Evolutionary conservation across 2,329 filamentous ascomycete genomes (phyloP).

Genomic region (Saccharata proteae): DNA sequence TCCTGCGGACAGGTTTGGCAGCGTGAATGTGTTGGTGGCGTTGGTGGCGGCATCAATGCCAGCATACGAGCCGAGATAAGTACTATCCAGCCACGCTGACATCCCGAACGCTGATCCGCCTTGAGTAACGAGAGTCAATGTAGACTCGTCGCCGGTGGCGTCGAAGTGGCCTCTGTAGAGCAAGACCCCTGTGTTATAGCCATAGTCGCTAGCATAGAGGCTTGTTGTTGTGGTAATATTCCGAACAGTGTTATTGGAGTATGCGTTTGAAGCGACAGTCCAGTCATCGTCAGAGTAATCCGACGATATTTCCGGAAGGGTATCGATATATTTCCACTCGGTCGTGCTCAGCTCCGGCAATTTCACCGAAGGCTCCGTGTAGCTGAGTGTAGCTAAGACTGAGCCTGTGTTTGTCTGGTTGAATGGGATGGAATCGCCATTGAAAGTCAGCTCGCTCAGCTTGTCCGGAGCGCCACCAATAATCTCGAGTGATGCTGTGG

Average conservation of each 20-base stretch:
- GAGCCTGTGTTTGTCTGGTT: slow-evolving; percentile 32
- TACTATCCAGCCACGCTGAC: slow-evolving; percentile 52
- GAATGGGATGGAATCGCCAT: slow-evolving; percentile 35
- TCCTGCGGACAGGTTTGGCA: slow-evolving; percentile 40
- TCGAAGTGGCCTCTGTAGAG: slow-evolving; percentile 60
- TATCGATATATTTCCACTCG: slow-evolving; percentile 58
- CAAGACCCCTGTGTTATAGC: slow-evolving; percentile 56
- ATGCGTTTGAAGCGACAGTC: slow-evolving; percentile 45
- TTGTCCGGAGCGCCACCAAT: slow-evolving; percentile 46
- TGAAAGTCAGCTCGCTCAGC: slow-evolving; percentile 49
- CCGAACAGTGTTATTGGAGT: slow-evolving; percentile 48
- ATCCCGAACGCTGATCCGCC: slow-evolving; percentile 58
- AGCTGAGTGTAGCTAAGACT: slow-evolving; percentile 41
- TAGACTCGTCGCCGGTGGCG: slow-evolving; percentile 47
- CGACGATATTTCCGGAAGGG: slow-evolving; percentile 54
- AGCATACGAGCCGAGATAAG: slow-evolving; percentile 52
- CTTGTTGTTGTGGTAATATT: slow-evolving; percentile 48
- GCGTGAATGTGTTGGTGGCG: slow-evolving; percentile 43
- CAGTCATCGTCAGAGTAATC: slow-evolving; percentile 59
- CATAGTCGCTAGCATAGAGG: slow-evolving; percentile 61
- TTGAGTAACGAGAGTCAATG: slow-evolving; percentile 46
- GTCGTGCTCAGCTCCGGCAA: slow-evolving; percentile 48
- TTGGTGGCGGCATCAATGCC: slow-evolving; percentile 40
- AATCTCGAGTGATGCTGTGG: slow-evolving; percentile 55
- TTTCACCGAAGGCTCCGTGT: slow-evolving; percentile 35